These are phyloP conservation scores for Gracilaria gracilis DNA, from an alignment of 23 red algal species.

Conservation along the genomic window DNA sequence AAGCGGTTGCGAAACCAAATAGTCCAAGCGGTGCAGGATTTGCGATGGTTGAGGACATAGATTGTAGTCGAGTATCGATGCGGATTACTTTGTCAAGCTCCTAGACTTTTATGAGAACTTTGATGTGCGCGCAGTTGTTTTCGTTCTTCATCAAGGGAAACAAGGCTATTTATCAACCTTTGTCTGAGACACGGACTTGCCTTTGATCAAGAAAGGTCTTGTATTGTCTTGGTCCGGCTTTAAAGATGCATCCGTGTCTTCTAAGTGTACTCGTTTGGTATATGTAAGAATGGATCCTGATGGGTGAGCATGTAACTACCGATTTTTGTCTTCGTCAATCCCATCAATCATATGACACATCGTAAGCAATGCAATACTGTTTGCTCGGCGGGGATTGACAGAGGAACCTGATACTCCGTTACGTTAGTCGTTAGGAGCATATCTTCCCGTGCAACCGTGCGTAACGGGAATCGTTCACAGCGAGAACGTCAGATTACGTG, in stretches of 20 bases:
- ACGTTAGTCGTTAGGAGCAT: not conserved
- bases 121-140: too few species aligned
- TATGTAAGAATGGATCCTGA: not conserved
- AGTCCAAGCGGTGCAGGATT: conserved; percentile 41
- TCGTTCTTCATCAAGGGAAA: too few species aligned
- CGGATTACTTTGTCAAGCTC: not conserved
- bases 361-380: not conserved
- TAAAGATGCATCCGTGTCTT: not conserved
- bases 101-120: not conserved
- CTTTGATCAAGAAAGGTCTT: not conserved
- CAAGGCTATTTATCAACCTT: too few species aligned
- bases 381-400: not conserved
- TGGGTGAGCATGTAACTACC: not conserved
- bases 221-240: not conserved
- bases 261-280: not conserved
- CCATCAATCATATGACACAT: not conserved
- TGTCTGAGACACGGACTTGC: not conserved
- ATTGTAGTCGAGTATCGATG: not conserved
- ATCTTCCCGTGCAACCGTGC: not conserved
- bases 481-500: not conserved
- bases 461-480: not conserved
- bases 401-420: not conserved
- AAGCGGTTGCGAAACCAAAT: conserved; percentile 40
- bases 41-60: conserved; percentile 1
- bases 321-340: too few species aligned